Evolutionary conservation across 805 yeast genomes (phyloP), one percentile per base, ranked within the genome.

Genomic region (Metschnikowia picachoensis): DNA sequence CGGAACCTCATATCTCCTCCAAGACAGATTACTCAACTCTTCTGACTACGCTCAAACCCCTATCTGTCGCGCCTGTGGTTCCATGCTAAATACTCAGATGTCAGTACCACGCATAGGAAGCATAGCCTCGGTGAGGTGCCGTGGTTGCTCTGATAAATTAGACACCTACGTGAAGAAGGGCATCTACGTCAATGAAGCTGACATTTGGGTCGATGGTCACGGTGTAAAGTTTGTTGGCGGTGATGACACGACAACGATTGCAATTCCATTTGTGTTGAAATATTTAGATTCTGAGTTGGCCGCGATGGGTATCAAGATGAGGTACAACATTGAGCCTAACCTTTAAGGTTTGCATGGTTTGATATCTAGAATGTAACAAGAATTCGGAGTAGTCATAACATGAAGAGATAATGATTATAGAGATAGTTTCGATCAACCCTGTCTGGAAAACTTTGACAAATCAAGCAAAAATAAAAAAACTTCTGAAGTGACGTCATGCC

Each of bases 261-360:
- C 97, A 37, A 85, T 94, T 64, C 99, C 99, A 47, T 94, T 91
- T 64, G 99, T 94, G 30, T 79, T 94, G 77, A 87, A 91, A 64
- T 94, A 92, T 64, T 76, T 94, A 64, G 98, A 94, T 61, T 87
- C 96, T 30, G 99, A 94, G 68, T 77, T 94, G 57, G 82, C 95
- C 14, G 98, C 99, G 13, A 94, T 94, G 99, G 98, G 98, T 70
- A 90, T 94, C 57, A 83, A 87, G 68, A 77, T 94, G 85, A 82
- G 85, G 53, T 92, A 88, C 72, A 87, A 87, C 59, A 95, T 91
- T 43, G 83, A 77, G 44, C 96, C 90, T 37, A 48, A 32, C 51
- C 5, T 37, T 13, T 37, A 32, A 37, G 37, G 31, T 14, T 9
- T 8, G 32, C 25, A 20, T 20, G 25, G 25, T 20, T 20, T 20